These are phyloP conservation scores for Rhizomucor pusillus DNA, from an alignment of 371 early-diverging fungal species.

Conservation along the genomic window DNA sequence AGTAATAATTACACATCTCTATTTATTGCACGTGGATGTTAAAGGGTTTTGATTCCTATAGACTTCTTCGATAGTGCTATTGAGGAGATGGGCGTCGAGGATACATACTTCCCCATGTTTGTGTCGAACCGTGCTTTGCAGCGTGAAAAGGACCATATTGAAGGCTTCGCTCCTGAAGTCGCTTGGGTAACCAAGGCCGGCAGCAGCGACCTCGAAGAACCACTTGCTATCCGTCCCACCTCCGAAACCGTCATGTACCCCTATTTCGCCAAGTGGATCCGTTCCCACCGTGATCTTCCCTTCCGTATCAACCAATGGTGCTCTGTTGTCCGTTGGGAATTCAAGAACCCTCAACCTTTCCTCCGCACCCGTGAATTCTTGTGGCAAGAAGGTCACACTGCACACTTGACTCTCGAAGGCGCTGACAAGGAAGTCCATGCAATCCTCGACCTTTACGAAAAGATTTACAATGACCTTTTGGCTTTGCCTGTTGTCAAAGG, in stretches of 20 bases:
- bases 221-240: conserved; percentile 99
- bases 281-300: conserved; percentile 98
- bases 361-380: conserved; percentile 99
- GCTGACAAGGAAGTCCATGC: conserved; percentile 92
- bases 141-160: conserved; percentile 99
- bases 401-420: conserved; percentile 89
- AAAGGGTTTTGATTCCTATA: conserved; percentile 11
- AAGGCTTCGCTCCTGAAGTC: conserved; percentile 99
- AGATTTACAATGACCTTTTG: conserved; percentile 96
- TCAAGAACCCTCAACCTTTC: conserved; percentile 99
- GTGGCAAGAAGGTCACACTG: conserved; percentile 99
- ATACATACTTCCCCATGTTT: conserved; percentile 99
- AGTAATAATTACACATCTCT: conserved; percentile 9
- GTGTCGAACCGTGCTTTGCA: conserved; percentile 91
- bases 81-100: conserved; percentile 93
- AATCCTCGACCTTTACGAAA: conserved; percentile 95
- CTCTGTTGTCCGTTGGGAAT: conserved; percentile 99
- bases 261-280: conserved; percentile 98
- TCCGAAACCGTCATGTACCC: conserved; percentile 99
- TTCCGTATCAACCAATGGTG: conserved; percentile 99
- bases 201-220: conserved; percentile 89
- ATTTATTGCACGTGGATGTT: background rate
- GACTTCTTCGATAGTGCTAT: conserved; percentile 94
- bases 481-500: conserved; percentile 99
- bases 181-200: conserved; percentile 99